Percentiles rank a stretch among this genome's conserved stretches.
phyloP scores from a whole-genome alignment of 2,329 filamentous ascomycete genomes.

The Sarocladium brachiariae region DNA sequence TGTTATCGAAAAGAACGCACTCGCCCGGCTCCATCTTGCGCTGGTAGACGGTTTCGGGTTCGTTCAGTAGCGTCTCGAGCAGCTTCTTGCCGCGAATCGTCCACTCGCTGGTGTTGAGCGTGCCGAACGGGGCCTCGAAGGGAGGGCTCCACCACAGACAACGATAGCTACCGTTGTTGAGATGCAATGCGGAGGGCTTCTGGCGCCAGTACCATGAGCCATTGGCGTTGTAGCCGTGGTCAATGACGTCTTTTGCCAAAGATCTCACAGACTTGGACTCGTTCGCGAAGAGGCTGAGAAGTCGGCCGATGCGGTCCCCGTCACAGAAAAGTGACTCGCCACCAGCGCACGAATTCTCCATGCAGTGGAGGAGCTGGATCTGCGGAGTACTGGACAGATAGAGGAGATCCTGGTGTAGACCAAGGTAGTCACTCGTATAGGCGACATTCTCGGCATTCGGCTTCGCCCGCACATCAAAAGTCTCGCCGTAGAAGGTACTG shows the following conservation, averaged over 20 bases:
- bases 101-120: constrained; percentile 9
- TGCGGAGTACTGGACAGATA: constrained; percentile 76
- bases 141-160: constrained; percentile 64
- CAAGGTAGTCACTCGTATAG: constrained; percentile 75
- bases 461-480: constrained; percentile 82
- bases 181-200: constrained; percentile 39
- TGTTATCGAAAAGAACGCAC: constrained; percentile 90
- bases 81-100: constrained; percentile 36
- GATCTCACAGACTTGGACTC: constrained; percentile 18
- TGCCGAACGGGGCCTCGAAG: constrained; percentile 57
- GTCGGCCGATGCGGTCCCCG: constrained; percentile 52
- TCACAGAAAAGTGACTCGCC: constrained; percentile 87
- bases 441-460: constrained; percentile 85
- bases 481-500: constrained; percentile 84
- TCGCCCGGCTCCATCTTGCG: constrained; percentile 72
- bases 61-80: constrained; percentile 56
- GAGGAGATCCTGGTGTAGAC: constrained; percentile 88
- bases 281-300: constrained; percentile 21
- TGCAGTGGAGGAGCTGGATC: constrained; percentile 82
- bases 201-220: constrained; percentile 57
- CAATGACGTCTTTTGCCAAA: constrained; percentile 41
- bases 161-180: background rate
- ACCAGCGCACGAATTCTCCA: constrained; percentile 71
- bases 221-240: constrained; percentile 63
- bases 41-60: constrained; percentile 55